Percentiles rank a stretch among this genome's conserved stretches.
Evolutionary conservation across 2,329 filamentous ascomycete genomes (phyloP).

Genomic region (Colletotrichum salicis): DNA sequence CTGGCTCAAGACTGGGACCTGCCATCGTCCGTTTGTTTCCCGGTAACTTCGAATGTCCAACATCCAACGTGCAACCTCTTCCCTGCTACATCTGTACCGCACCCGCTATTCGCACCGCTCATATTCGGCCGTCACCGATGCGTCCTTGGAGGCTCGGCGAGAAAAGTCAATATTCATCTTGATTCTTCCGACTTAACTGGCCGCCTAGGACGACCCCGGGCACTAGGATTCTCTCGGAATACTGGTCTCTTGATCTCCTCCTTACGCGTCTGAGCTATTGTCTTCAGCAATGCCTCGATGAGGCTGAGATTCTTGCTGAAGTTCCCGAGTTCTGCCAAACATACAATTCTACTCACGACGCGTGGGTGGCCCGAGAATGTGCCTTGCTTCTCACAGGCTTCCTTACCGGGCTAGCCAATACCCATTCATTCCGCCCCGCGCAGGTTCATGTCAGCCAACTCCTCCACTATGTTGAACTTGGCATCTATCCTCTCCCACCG

Average conservation of each 20-base stretch:
- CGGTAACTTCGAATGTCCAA: not conserved
- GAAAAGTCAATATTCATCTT: not conserved
- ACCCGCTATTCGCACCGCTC: too few relatives aligned
- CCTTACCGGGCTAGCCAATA: not conserved
- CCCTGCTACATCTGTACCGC: not conserved
- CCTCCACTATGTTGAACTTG: not conserved
- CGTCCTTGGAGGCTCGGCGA: not conserved
- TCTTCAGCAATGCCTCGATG: not conserved
- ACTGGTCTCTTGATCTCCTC: not conserved
- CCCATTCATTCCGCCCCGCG: constrained; percentile 13
- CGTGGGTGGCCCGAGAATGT: constrained; percentile 2
- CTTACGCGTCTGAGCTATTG: not conserved
- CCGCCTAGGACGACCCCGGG: not conserved
- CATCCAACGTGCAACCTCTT: not conserved
- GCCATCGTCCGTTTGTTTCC: not conserved
- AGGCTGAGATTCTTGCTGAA: constrained; percentile 1
- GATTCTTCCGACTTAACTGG: not conserved
- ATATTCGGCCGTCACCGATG: not conserved
- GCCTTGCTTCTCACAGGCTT: not conserved
- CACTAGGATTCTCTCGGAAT: not conserved
- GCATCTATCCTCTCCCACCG: constrained; percentile 13
- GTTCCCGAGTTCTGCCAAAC: not conserved
- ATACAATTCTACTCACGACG: not conserved
- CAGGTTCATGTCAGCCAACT: not conserved
- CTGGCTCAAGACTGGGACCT: not conserved